Base-by-base conservation (phyloP, 352 stramenopile genomes). In the Globisporangium canariense region DNA sequence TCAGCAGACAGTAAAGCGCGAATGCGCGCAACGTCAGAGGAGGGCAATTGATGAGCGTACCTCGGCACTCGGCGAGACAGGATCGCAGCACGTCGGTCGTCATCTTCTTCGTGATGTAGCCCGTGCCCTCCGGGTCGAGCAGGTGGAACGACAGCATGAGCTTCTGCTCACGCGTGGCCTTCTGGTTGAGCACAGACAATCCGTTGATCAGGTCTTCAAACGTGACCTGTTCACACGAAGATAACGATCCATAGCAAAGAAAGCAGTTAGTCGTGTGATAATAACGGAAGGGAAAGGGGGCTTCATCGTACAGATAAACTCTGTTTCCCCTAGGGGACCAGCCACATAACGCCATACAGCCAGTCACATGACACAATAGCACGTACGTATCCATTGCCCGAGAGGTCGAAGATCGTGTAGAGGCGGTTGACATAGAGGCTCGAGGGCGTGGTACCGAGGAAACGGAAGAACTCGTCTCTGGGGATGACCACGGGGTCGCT, bases 401-500 rank as follows among this genome's bases (percentile, higher is more conserved):
- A 70, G 73, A 90, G 89, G 63, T 93, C 83, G 62, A 95, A 95
- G 71, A 95, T 90, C 58, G 81, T 81, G 71, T 94, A 95, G 51
- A 95, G 81, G 55, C 87, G 87, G 62, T 88, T 94, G 25, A 86
- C 79, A 63, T 94, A 95, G 56, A 95, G 73, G 59, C 85, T 93
- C 22, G 85, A 83, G 6, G 80, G 80, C 64, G 71, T 79, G 25
- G 76, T 73, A 59, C 86, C 86, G 50, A 95, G 71, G 65, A 95
- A 93, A 49, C 83, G 82, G 69, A 91, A 91, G 64, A 95, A 95
- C 64, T 95, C 87, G 53, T 94, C 87, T 67, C 89, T 90, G 22
- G 81, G 82, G 63, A 95, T 95, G 50, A 83, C 70, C 34, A 95
- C 83, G 1, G 78, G 71, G 63, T 92, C 85, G 52, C 78, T 80